Percentiles rank a stretch among this genome's conserved stretches.
Conservation (phyloP, 2,329 filamentous ascomycete species). For the Pseudocercospora cruenta region DNA sequence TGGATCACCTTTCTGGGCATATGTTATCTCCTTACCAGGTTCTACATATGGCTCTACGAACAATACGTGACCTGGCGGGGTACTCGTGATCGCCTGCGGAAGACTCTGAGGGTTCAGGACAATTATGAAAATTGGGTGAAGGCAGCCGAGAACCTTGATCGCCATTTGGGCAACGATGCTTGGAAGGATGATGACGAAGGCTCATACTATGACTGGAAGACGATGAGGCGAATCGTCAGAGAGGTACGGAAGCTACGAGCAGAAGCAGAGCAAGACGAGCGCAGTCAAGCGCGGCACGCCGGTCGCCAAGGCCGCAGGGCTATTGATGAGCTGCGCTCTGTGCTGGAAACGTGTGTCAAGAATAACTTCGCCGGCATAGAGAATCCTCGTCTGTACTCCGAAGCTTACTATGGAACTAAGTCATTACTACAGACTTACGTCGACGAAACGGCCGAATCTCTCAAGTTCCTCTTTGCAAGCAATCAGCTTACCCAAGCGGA, state of each 20-base stretch:
- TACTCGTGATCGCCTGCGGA: conserved; percentile 69
- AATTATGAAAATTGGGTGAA: conserved; percentile 83
- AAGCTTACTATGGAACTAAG: conserved; percentile 98
- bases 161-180: conserved; percentile 74
- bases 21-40: conserved; percentile 80
- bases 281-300: conserved; percentile 29
- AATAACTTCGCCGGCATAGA: conserved; percentile 97
- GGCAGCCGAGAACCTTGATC: conserved; percentile 78
- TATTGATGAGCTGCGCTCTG: conserved; percentile 73
- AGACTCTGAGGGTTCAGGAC: conserved; percentile 69
- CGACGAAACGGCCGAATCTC: conserved; percentile 74
- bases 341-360: conserved; percentile 91
- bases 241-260: conserved; percentile 70
- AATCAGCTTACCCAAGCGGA: conserved; percentile 69
- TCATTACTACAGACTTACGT: conserved; percentile 86
- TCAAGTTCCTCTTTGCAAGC: conserved; percentile 71
- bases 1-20: conserved; percentile 77
- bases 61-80: conserved; percentile 90
- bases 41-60: conserved; percentile 93
- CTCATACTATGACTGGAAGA: conserved; percentile 85
- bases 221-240: conserved; percentile 73
- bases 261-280: conserved; percentile 60
- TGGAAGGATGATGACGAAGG: conserved; percentile 78
- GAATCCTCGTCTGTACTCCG: conserved; percentile 91
- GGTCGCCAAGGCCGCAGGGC: conserved; percentile 49